A percentile compares a stretch with the other conserved stretches of the same genome.
phyloP scores from a whole-genome alignment of 2,329 filamentous ascomycete species.

The Stemphylium vesicarium region DNA sequence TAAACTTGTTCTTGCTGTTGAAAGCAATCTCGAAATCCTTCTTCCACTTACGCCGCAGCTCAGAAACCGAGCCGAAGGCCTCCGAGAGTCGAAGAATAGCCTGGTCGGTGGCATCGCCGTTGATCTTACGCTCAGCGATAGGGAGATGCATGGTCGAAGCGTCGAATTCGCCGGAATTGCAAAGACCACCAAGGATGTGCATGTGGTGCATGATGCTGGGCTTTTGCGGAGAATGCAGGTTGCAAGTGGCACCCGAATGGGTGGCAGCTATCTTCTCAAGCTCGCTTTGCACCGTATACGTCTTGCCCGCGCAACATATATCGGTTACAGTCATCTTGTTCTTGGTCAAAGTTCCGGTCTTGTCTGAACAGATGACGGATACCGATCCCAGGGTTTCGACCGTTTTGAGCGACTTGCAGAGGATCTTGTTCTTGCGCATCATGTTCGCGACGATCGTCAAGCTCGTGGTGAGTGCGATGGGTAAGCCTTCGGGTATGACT shows the following conservation, averaged over 20 bases:
- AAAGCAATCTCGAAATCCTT: slow-evolving; percentile 69
- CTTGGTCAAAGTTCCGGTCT: slow-evolving; percentile 73
- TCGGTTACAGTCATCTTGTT: slow-evolving; percentile 78
- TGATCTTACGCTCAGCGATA: slow-evolving; percentile 67
- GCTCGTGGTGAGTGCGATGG: slow-evolving; percentile 57
- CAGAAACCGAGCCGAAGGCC: slow-evolving; percentile 64
- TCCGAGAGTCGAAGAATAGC: slow-evolving; percentile 76
- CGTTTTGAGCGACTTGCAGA: slow-evolving; percentile 81
- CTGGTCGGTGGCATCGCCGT: slow-evolving; percentile 78
- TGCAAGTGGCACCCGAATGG: slow-evolving; percentile 44
- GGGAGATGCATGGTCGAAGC: slow-evolving; percentile 66
- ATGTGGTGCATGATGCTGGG: slow-evolving; percentile 58
- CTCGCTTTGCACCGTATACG: slow-evolving; percentile 60
- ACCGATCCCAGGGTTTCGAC: slow-evolving; percentile 78
- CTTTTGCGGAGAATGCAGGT: slow-evolving; percentile 29
- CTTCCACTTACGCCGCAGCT: slow-evolving; percentile 68
- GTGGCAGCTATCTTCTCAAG: slow-evolving; percentile 42
- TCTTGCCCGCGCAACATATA: slow-evolving; percentile 64
- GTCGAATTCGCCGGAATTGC: slow-evolving; percentile 79
- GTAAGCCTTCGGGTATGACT: slow-evolving; percentile 68
- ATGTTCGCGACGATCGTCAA: slow-evolving; percentile 78
- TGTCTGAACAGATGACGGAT: slow-evolving; percentile 77
- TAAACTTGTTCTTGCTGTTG: slow-evolving; percentile 85
- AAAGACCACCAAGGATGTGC: slow-evolving; percentile 67
- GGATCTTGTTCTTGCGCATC: slow-evolving; percentile 77